These are phyloP conservation scores for Coleophoma eucalyptorum DNA, from an alignment of 2,329 filamentous ascomycete genomes.

Conservation along the genomic window DNA sequence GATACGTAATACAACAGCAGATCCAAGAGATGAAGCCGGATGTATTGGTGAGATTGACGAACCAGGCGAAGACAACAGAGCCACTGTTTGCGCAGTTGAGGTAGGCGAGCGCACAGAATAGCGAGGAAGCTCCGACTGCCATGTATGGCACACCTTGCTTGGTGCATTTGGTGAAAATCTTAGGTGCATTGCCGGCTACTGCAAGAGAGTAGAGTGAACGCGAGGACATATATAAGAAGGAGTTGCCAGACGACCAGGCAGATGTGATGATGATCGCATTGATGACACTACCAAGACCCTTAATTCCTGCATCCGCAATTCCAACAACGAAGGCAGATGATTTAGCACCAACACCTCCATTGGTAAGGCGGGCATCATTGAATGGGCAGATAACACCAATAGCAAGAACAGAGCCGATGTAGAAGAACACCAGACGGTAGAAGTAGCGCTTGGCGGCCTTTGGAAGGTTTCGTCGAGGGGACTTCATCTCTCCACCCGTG, in stretches of 20 bases:
- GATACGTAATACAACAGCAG: constrained; percentile 49
- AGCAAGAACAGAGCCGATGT: constrained; percentile 51
- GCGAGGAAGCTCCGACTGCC: constrained; percentile 37
- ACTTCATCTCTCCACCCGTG: constrained; percentile 54
- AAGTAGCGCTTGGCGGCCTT: constrained; percentile 56
- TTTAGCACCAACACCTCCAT: constrained; percentile 47
- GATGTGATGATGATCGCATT: constrained; percentile 52
- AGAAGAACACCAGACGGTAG: constrained; percentile 60
- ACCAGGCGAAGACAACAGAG: constrained; percentile 49
- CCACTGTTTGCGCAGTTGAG: constrained; percentile 40
- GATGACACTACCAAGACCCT: constrained; percentile 45
- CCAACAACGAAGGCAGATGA: constrained; percentile 46
- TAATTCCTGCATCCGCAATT: constrained; percentile 44
- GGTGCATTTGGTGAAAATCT: constrained; percentile 44
- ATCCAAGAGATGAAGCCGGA: constrained; percentile 51
- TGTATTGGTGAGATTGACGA: constrained; percentile 50
- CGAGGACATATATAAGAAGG: constrained; percentile 47
- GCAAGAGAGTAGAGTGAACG: constrained; percentile 50
- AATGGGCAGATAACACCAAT: constrained; percentile 58
- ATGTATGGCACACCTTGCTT: constrained; percentile 46
- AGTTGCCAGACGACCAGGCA: constrained; percentile 52
- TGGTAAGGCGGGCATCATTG: constrained; percentile 44
- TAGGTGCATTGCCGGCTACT: constrained; percentile 46
- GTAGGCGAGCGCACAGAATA: constrained; percentile 43
- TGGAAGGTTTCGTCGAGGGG: constrained; percentile 54